These are phyloP conservation scores for Sinapis alba DNA, from an alignment of 441 rosid genomes.

Conservation along the genomic window DNA sequence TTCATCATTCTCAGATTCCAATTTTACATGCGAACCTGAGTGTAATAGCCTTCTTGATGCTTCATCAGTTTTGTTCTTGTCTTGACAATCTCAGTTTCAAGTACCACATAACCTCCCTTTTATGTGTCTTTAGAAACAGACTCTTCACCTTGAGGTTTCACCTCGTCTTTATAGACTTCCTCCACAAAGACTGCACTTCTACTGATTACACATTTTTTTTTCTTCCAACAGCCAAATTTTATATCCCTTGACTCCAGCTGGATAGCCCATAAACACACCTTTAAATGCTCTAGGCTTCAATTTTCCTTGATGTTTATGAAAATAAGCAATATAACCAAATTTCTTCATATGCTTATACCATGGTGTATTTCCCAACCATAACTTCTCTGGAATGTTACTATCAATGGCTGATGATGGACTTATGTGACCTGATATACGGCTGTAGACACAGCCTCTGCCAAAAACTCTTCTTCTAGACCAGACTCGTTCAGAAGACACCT, in stretches of 20 bases:
- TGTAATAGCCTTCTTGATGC: too few species aligned
- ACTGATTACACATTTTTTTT: background rate
- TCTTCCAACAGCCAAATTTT: background rate
- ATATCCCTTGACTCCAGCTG: background rate
- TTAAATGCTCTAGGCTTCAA: background rate
- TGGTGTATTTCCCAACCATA: background rate
- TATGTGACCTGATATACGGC: background rate
- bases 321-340: background rate
- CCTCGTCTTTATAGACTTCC: too few species aligned
- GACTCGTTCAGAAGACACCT: background rate
- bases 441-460: background rate
- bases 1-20: background rate
- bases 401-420: background rate
- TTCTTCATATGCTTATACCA: background rate
- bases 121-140: too few species aligned
- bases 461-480: background rate
- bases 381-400: background rate
- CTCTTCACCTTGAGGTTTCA: too few species aligned
- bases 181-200: background rate
- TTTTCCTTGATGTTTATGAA: background rate
- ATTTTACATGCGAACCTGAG: too few species aligned
- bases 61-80: too few species aligned
- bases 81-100: too few species aligned
- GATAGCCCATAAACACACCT: background rate
- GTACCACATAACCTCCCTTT: too few species aligned